Evolutionary conservation across 2,329 filamentous ascomycete genomes (phyloP), one percentile per base, ranked within the genome.

Genomic region (Dothistroma septosporum): DNA sequence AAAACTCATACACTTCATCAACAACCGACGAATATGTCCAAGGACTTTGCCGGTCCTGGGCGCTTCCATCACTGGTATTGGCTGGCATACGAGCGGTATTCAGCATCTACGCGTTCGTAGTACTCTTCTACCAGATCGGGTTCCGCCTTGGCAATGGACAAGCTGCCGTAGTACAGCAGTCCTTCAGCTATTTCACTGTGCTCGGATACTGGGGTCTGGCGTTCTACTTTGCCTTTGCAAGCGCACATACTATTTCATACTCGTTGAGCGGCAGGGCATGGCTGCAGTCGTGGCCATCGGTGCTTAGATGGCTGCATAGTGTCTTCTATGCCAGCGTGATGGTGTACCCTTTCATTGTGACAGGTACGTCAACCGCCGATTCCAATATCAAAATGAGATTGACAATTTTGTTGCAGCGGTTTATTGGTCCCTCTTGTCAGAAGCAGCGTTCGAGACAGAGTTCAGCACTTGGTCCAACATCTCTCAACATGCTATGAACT

Each of bases 171-270:
- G 82, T 84, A 28, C 77, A 79, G 56, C 75, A 79, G 50, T 82
- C 82, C 50, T 94, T 95, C 78, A 90, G 87, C 69, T 95, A 85
- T 80, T 95, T 96, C 79, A 95, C 91, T 31, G 80, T 87, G 70
- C 79, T 94, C 61, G 90, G 88, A 10, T 94, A 88, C 80, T 94
- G 89, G 89, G 90, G 90, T 1, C 77, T 93, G 37, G 86, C 84
- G 24, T 93, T 92, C 77, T 96, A 95, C 80, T 87, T 88, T 73
- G 79, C 86, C 59, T 78, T 87, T 69, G 81, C 88, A 1, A 80
- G 87, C 19, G 64, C 85, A 19, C 90, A 95, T 78, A 91, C 89
- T 6, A 77, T 85, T 56, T 82, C 80, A 53, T 94, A 93, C 76
- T 76, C 73, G 70, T 59, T 74, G 11, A 74, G 71, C 2, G 76